Evolutionary conservation across 2,329 filamentous ascomycete genomes (phyloP), one percentile per base, ranked within the genome.

Genomic region (Fusarium domesticum): DNA sequence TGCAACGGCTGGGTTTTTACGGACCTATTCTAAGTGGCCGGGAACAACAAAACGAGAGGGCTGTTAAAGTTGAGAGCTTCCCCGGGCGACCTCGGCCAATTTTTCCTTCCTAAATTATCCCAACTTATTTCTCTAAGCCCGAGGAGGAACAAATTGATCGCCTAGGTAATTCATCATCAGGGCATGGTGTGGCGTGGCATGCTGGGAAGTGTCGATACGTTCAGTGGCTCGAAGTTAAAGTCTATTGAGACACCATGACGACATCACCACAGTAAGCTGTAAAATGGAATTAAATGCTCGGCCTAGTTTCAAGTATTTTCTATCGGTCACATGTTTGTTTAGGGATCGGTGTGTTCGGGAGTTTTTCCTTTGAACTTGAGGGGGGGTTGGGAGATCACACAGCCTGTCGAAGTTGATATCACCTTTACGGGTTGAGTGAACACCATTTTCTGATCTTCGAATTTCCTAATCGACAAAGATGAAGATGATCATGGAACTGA

Each of bases 141-240:
- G n/a, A n/a, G n/a, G n/a, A n/a, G n/a, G n/a, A n/a, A n/a, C n/a
- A n/a, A n/a, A n/a, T n/a, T n/a, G n/a, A n/a, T n/a, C n/a, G n/a
- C n/a, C n/a, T n/a, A n/a, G n/a, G n/a, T 28, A 28, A 28, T 28
- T 28, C 23, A 28, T 28, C 23, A 28, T 28, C 23, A 28, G 23
- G 23, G 7, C 14, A 28, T 28, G 23, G 23, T 12, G 23, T 28
- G 23, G 23, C 23, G 23, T 28, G 32, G 17, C 30, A 34, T 39
- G 18, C 38, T 33, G 23, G 16, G 16, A 34, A 37, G 50, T 36
- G 28, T 47, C 35, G 50, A 56, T 56, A 53, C 53, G 53, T 45
- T 56, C 53, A 56, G 53, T 54, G 53, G 53, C 53, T 56, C 43
- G 44, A 53, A 51, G 43, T 53, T 56, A 56, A 39, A 40, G 35